Conservation (phyloP, 176 grass and related monocot genomes). For the Carex scoparia region DNA sequence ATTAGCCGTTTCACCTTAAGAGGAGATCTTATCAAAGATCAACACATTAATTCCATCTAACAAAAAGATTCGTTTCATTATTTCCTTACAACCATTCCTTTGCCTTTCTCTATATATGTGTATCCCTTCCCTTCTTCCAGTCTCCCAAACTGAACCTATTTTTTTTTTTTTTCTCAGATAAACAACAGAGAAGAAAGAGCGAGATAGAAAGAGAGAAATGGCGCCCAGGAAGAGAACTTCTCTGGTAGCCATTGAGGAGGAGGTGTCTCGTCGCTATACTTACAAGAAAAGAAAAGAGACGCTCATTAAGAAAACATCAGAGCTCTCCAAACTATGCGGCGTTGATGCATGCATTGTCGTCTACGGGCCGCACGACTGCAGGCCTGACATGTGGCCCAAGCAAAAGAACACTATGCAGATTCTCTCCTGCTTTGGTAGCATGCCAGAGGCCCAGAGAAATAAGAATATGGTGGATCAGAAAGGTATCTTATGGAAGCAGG, state of each 20-base stretch:
- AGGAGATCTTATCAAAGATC: background rate
- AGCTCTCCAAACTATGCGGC: background rate
- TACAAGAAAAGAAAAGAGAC: slow-evolving; percentile 7
- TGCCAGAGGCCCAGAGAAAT: background rate
- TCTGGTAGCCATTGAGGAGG: background rate
- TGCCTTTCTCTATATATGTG: background rate
- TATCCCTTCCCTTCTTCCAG: too few species aligned
- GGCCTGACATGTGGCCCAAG: background rate
- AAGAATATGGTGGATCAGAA: background rate
- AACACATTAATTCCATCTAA: background rate
- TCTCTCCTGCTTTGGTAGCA: background rate
- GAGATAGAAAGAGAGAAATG: background rate
- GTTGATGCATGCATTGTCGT: slow-evolving; percentile 6
- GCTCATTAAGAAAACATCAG: background rate
- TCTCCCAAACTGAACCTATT: too few species aligned
- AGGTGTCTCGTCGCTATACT: background rate
- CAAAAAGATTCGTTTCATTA: background rate
- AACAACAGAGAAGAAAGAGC: background rate
- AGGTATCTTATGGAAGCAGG: background rate
- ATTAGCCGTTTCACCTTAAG: background rate
- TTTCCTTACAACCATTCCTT: background rate
- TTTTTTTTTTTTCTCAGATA: too few species aligned
- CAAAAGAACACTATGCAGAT: background rate
- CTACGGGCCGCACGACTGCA: background rate
- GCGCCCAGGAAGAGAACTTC: background rate